These are phyloP conservation scores for Boletus patriciae DNA, from an alignment of 768 basidiomycete species.

Conservation along the genomic window DNA sequence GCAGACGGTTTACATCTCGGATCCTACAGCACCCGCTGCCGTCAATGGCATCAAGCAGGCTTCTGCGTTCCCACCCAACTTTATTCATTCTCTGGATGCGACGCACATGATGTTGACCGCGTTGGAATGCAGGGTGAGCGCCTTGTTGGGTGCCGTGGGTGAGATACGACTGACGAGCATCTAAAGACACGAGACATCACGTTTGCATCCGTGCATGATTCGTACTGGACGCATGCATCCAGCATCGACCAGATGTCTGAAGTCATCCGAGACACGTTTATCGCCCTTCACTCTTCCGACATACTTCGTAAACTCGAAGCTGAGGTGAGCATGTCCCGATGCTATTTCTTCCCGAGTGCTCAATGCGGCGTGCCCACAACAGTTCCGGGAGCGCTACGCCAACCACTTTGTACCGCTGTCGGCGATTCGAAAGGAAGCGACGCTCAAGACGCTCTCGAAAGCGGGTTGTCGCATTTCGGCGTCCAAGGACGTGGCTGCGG, in stretches of 20 bases:
- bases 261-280: constrained; percentile 90
- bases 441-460: constrained; percentile 41
- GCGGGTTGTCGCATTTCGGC: constrained; percentile 49
- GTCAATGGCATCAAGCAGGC: constrained; percentile 88
- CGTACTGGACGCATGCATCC: constrained; percentile 96
- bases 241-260: constrained; percentile 86
- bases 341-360: neutral
- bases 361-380: neutral
- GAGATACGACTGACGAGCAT: constrained; percentile 5
- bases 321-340: constrained; percentile 55
- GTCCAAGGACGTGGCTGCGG: constrained; percentile 40
- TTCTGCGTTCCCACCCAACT: constrained; percentile 98
- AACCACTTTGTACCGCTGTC: constrained; percentile 65
- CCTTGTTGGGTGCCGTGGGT: neutral
- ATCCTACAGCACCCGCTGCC: constrained; percentile 74
- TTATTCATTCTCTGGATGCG: constrained; percentile 95
- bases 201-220: constrained; percentile 97
- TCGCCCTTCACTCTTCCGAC: constrained; percentile 86
- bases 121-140: constrained; percentile 75
- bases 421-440: constrained; percentile 38
- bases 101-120: constrained; percentile 99
- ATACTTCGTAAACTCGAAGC: constrained; percentile 67
- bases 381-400: constrained; percentile 80
- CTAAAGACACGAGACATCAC: constrained; percentile 66
- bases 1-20: constrained; percentile 87